A percentile compares a stretch with the other conserved stretches of the same genome.
phyloP scores from a whole-genome alignment of 768 basidiomycete genomes.

The Coprinopsis strossmayeri region DNA sequence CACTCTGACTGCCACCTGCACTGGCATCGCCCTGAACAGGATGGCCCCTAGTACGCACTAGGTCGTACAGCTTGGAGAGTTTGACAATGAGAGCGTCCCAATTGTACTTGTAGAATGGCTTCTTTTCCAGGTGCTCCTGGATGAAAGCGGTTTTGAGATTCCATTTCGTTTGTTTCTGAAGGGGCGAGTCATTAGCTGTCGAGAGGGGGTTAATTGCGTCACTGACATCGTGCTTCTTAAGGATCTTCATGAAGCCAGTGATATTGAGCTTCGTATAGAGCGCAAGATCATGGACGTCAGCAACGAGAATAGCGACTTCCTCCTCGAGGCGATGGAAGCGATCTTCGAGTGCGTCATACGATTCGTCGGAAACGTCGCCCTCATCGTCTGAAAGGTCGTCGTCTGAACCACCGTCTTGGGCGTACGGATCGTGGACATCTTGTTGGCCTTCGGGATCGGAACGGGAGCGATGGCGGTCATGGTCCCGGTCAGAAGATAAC shows the following conservation, averaged over 20 bases:
- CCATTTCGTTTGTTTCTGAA: slow-evolving; percentile 86
- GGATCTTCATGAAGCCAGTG: slow-evolving; percentile 97
- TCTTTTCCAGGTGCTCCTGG: slow-evolving; percentile 86
- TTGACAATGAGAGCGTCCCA: slow-evolving; percentile 97
- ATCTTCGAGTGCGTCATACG: slow-evolving; percentile 75
- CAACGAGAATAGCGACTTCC: slow-evolving; percentile 91
- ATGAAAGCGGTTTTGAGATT: slow-evolving; percentile 84
- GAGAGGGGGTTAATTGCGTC: neutral
- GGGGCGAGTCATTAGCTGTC: neutral
- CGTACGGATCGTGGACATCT: slow-evolving; percentile 30
- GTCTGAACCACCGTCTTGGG: slow-evolving; percentile 67
- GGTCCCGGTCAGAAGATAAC: slow-evolving; percentile 14
- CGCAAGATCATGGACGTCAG: slow-evolving; percentile 86
- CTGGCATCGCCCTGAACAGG: slow-evolving; percentile 90
- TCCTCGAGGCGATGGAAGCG: slow-evolving; percentile 86
- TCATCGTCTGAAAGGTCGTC: slow-evolving; percentile 46
- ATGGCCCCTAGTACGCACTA: slow-evolving; percentile 92
- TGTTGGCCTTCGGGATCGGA: slow-evolving; percentile 57
- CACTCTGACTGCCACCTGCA: slow-evolving; percentile 93
- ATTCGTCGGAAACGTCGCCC: slow-evolving; percentile 37
- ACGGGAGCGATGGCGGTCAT: slow-evolving; percentile 3
- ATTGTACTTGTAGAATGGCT: slow-evolving; percentile 95
- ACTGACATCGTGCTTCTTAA: slow-evolving; percentile 96
- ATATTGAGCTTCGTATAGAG: slow-evolving; percentile 95
- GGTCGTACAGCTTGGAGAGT: slow-evolving; percentile 89